Conservation (phyloP, 257 asterid genomes). For the Solanum tarapatanum region DNA sequence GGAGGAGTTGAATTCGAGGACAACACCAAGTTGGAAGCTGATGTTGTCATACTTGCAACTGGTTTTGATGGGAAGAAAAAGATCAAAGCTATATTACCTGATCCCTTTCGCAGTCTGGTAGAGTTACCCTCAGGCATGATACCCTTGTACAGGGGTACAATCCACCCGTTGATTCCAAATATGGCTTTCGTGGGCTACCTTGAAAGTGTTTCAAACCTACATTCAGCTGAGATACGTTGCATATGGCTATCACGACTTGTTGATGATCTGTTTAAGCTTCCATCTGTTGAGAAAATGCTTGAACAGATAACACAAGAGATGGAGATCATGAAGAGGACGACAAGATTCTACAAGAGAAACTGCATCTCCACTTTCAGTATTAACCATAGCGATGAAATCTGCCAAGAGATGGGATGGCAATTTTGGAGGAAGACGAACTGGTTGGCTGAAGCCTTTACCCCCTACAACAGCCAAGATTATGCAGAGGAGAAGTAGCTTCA, state of each 20-base stretch:
- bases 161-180: constrained; percentile 77
- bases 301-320: constrained; percentile 46
- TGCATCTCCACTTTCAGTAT: constrained; percentile 92
- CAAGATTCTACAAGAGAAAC: constrained; percentile 72
- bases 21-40: constrained; percentile 57
- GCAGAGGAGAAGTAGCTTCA: constrained; percentile 15
- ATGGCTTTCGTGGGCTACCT: constrained; percentile 80
- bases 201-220: constrained; percentile 87
- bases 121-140: constrained; percentile 72
- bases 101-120: constrained; percentile 57
- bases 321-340: constrained; percentile 68
- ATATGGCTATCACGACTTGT: constrained; percentile 62
- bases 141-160: constrained; percentile 92
- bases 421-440: constrained; percentile 72
- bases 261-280: constrained; percentile 51
- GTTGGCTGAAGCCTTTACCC: constrained; percentile 79
- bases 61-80: constrained; percentile 76
- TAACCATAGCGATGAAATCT: constrained; percentile 73
- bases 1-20: constrained; percentile 74
- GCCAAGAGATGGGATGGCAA: constrained; percentile 90
- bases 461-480: constrained; percentile 80
- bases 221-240: constrained; percentile 85
- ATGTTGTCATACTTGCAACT: constrained; percentile 74
- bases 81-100: constrained; percentile 48
- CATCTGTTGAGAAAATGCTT: constrained; percentile 54